Conservation (phyloP, 495 filamentous ascomycete species). For the Aspergillus ostianus region DNA sequence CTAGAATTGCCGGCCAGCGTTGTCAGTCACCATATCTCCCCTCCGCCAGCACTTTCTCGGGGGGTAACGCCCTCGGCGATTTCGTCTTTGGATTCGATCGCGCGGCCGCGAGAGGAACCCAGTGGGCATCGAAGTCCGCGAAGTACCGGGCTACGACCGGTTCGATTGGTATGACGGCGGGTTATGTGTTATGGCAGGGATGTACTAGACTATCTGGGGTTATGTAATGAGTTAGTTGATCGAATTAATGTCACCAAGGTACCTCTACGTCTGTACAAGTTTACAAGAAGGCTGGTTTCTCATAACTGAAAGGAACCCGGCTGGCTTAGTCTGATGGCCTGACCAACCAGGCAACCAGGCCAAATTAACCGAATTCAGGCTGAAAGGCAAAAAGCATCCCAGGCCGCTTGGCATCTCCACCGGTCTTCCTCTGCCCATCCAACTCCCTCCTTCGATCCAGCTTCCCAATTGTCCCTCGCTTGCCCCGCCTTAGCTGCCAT, state of each 20-base stretch:
- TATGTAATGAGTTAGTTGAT: not conserved
- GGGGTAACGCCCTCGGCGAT: slow-evolving; percentile 20
- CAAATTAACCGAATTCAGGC: not conserved
- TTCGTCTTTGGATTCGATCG: slow-evolving; percentile 26
- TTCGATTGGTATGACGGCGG: slow-evolving; percentile 10
- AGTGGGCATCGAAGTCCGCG: slow-evolving; percentile 17
- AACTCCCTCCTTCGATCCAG: not conserved
- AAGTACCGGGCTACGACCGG: slow-evolving; percentile 29
- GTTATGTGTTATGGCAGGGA: not conserved
- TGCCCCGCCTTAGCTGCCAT: not conserved
- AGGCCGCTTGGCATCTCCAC: not conserved
- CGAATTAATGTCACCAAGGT: no score
- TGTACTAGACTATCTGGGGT: not conserved
- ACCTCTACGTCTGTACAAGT: no score
- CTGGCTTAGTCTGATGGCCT: not conserved
- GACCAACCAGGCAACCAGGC: not conserved
- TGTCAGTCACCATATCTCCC: slow-evolving; percentile 41
- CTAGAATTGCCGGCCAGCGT: slow-evolving; percentile 49
- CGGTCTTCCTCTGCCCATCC: not conserved
- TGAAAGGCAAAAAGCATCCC: not conserved
- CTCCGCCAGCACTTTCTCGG: slow-evolving; percentile 33
- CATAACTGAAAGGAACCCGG: not conserved
- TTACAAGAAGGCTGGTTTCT: no score
- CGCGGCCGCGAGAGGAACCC: slow-evolving; percentile 31
- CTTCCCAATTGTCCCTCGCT: not conserved